Base-by-base conservation (phyloP, 2,329 filamentous ascomycete genomes). In the Aspergillus quadrilineatus region DNA sequence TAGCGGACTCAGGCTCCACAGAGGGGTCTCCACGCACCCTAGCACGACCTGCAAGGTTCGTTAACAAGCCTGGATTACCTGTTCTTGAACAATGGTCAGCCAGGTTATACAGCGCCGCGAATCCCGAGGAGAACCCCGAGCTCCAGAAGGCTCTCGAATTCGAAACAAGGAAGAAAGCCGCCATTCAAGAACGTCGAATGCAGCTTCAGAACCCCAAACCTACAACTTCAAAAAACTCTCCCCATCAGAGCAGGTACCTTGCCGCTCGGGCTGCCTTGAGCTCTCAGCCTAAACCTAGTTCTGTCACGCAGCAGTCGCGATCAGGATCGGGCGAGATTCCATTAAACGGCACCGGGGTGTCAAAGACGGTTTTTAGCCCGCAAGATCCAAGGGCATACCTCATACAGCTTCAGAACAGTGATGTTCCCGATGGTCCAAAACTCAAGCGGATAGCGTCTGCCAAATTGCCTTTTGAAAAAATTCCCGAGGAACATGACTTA, bases 131-230 rank as follows among this genome's bases (percentile, higher is more conserved):
- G 0, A 55, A 60, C 6, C 43, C 63, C 2, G 65, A 67, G 32
- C 44, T 73, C 4, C 63, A 67, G 41, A 62, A 67, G 10, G 71
- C 73, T 22, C 64, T 76, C 46, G 72, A 75, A 34, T 76, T 75
- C 56, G 74, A 76, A 47, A 62, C 63, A 14, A 66, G 73, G 41
- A 75, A 76, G 60, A 71, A 66, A 57, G 69, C 67, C 3, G 69
- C 66, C 12, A 70, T 70, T 15, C 60, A 64, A n/a, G 53, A 60
- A 39, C 64, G 66, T 17, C 65, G 67, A 26, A 50, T 67, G 52
- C 59, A 63, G 39, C 50, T 64, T 6, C 61, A 58, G 17, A 54
- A 52, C 15, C 43, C 41, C 8, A 6, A 41, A 48, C 7, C 32
- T 4, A 29, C 59, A 43, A 41, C 37, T 2, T 39, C 50, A 14